Percentiles rank a stretch among this genome's conserved stretches.
Evolutionary conservation across 352 stramenopile species (phyloP).

Genomic region (Phytopythium aichiense): DNA sequence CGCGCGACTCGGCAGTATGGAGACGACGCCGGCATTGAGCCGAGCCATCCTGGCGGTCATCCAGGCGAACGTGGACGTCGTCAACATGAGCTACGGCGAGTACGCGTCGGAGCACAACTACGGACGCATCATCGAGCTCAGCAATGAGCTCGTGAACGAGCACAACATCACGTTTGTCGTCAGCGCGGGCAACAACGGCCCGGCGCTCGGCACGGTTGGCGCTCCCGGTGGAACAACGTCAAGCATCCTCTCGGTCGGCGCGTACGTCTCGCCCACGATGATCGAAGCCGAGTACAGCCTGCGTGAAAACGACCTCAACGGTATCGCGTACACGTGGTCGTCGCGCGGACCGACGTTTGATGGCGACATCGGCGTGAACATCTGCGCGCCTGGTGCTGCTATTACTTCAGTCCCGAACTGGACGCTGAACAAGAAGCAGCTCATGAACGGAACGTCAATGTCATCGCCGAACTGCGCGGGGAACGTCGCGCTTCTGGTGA

Average conservation of each 20-base stretch:
- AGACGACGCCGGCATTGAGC: constrained; percentile 88
- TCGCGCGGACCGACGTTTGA: constrained; percentile 91
- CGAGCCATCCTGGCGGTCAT: constrained; percentile 90
- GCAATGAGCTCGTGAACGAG: constrained; percentile 88
- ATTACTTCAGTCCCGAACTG: constrained; percentile 94
- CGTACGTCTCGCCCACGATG: constrained; percentile 95
- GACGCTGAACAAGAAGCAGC: constrained; percentile 93
- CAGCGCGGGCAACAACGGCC: constrained; percentile 95
- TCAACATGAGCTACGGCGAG: constrained; percentile 98
- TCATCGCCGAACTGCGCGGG: constrained; percentile 92
- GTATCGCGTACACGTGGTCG: constrained; percentile 90
- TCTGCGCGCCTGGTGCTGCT: constrained; percentile 93
- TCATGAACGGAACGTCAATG: constrained; percentile 98
- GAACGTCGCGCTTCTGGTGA: constrained; percentile 92
- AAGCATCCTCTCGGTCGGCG: constrained; percentile 90
- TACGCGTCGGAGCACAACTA: constrained; percentile 84
- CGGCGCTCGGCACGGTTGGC: constrained; percentile 92
- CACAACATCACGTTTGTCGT: constrained; percentile 93
- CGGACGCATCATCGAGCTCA: constrained; percentile 87
- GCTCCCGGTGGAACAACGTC: constrained; percentile 89
- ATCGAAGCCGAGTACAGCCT: constrained; percentile 92
- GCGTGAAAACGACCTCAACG: constrained; percentile 54
- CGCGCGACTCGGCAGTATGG: constrained; percentile 90
- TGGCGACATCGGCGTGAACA: constrained; percentile 87
- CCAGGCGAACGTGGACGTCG: constrained; percentile 86